Evolutionary conservation across 2,329 filamentous ascomycete genomes (phyloP).

Genomic region (Aureobasidium subglaciale): DNA sequence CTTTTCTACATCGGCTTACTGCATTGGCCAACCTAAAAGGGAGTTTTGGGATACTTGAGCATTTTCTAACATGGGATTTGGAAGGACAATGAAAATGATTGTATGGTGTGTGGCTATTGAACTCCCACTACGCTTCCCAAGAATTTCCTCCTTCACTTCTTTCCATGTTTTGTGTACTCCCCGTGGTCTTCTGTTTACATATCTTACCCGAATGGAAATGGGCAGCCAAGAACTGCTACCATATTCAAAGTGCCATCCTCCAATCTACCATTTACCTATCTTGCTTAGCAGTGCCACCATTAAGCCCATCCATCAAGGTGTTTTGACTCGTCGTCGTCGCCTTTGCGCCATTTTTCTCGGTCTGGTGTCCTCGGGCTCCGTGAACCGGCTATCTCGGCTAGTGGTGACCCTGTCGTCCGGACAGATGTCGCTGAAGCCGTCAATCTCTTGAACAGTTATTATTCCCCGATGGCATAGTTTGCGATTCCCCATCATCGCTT

Average conservation of each 20-base stretch:
- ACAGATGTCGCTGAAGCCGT: too few relatives aligned
- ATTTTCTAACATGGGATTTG: background rate
- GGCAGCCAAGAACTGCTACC: background rate
- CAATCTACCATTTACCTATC: background rate
- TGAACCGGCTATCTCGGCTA: too few relatives aligned
- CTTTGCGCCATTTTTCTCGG: too few relatives aligned
- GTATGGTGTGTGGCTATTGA: background rate
- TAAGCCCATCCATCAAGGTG: background rate
- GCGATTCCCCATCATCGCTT: too few relatives aligned
- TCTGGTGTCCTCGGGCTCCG: too few relatives aligned
- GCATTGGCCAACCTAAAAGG: background rate
- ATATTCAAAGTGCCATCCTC: background rate
- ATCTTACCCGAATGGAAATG: too few relatives aligned
- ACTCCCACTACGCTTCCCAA: too few relatives aligned
- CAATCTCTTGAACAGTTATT: too few relatives aligned
- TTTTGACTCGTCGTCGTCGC: background rate
- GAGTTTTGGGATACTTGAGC: background rate
- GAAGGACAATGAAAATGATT: background rate
- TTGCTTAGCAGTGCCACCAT: background rate
- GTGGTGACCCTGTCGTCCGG: too few relatives aligned
- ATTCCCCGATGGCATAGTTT: too few relatives aligned
- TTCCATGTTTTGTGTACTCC: too few relatives aligned
- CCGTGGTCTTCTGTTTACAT: too few relatives aligned
- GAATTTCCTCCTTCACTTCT: background rate
- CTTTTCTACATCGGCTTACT: background rate